Evolutionary conservation across 371 early-diverging fungal species (phyloP).

Genomic region (Saksenaea oblongispora): DNA sequence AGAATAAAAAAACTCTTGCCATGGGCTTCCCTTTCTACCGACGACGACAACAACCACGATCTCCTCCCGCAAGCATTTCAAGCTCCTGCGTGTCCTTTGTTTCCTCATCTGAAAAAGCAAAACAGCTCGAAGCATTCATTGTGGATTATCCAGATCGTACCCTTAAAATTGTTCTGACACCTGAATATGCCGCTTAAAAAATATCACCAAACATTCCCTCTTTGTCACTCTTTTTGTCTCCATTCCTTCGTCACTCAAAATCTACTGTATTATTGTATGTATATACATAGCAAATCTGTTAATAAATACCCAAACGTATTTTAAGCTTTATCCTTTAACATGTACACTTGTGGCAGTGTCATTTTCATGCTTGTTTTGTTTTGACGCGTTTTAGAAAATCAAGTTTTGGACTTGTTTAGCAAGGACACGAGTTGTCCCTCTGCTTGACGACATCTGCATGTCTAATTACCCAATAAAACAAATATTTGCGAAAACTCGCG

Average conservation of each 20-base stretch:
- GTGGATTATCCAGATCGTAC: not conserved
- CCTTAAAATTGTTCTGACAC: not conserved
- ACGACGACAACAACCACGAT: not conserved
- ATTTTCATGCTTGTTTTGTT: too few species aligned
- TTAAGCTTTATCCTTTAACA: too few species aligned
- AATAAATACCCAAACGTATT: not conserved
- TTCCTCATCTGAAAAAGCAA: not conserved
- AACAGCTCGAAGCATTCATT: not conserved
- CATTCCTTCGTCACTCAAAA: too few species aligned
- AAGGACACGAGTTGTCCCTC: too few species aligned
- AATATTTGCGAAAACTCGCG: too few species aligned
- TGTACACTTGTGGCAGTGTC: too few species aligned
- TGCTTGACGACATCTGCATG: too few species aligned
- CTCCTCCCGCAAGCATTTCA: not conserved
- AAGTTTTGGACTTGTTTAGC: too few species aligned
- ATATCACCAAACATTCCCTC: not conserved
- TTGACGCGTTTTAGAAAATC: too few species aligned
- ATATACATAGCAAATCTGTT: not conserved
- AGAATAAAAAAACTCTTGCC: not conserved
- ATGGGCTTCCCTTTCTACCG: not conserved
- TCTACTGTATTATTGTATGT: not conserved
- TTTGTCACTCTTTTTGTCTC: not conserved
- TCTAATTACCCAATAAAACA: too few species aligned
- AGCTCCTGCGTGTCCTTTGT: not conserved
- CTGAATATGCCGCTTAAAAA: constrained; percentile 3